Conservation (phyloP, 192 early-diverging fungal species). For the Phlyctochytrium arcticum region DNA sequence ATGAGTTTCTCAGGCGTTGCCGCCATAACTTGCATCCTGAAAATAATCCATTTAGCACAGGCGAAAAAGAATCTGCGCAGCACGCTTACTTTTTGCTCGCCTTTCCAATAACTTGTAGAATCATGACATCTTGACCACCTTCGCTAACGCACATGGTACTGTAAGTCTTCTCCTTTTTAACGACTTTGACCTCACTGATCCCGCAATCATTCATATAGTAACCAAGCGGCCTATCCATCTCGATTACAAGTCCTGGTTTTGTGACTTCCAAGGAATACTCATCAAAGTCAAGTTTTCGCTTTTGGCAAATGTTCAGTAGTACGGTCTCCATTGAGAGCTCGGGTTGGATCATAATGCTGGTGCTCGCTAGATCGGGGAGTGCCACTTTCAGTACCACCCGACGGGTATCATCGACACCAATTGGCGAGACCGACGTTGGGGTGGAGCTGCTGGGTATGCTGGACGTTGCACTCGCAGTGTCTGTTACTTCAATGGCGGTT, state of each 20-base stretch:
- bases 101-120: constrained; percentile 36
- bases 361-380: constrained; percentile 29
- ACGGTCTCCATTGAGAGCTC: constrained; percentile 40
- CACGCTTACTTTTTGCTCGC: too few species aligned
- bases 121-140: constrained; percentile 47
- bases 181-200: constrained; percentile 35
- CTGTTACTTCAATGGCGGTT: constrained; percentile 20
- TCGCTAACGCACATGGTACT: constrained; percentile 43
- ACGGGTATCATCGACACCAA: constrained; percentile 10
- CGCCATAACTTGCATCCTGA: constrained; percentile 49
- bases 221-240: constrained; percentile 44
- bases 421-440: constrained; percentile 1
- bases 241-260: constrained; percentile 26
- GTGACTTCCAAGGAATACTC: constrained; percentile 31
- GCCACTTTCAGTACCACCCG: constrained; percentile 22
- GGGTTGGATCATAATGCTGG: constrained; percentile 29
- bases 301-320: constrained; percentile 39
- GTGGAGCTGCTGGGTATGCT: neutral
- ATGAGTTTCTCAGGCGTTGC: constrained; percentile 49
- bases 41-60: too few species aligned
- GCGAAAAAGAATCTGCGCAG: too few species aligned
- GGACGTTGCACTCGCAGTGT: neutral
- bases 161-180: constrained; percentile 48
- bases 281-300: constrained; percentile 37
- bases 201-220: constrained; percentile 29